These are phyloP conservation scores for Leucocoprinus sp. DNA, from an alignment of 768 basidiomycete genomes.

Conservation along the genomic window DNA sequence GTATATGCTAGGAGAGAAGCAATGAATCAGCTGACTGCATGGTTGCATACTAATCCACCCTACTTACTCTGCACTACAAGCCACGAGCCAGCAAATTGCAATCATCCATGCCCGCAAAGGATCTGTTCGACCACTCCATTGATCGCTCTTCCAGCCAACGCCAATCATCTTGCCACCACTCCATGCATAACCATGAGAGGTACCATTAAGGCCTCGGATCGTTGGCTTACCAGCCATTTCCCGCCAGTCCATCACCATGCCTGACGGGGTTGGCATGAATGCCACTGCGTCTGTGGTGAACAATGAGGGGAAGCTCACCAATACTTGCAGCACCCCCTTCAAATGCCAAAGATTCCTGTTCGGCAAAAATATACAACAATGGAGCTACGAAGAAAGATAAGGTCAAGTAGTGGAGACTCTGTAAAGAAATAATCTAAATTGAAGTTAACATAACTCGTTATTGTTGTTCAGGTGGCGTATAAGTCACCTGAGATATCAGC, in stretches of 20 bases:
- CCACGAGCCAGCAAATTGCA: conserved; percentile 76
- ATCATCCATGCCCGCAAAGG: conserved; percentile 86
- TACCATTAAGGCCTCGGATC: conserved; percentile 57
- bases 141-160: conserved; percentile 40
- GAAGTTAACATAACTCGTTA: conserved; percentile 1
- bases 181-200: conserved; percentile 65
- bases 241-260: conserved; percentile 97
- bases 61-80: conserved; percentile 80
- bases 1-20: conserved; percentile 38
- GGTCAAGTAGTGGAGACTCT: conserved; percentile 89
- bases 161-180: conserved; percentile 73
- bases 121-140: conserved; percentile 67
- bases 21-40: conserved; percentile 2
- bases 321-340: conserved; percentile 78
- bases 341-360: conserved; percentile 57
- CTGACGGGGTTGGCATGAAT: conserved; percentile 23
- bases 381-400: conserved; percentile 79
- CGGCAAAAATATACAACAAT: conserved; percentile 66
- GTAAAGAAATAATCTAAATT: conserved; percentile 81
- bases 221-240: conserved; percentile 87
- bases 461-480: not conserved
- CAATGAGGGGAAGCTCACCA: conserved; percentile 35
- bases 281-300: not conserved
- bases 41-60: conserved; percentile 3
- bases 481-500: conserved; percentile 72